Conservation (phyloP, 2,329 filamentous ascomycete species). For the Trichoderma oligosporum region DNA sequence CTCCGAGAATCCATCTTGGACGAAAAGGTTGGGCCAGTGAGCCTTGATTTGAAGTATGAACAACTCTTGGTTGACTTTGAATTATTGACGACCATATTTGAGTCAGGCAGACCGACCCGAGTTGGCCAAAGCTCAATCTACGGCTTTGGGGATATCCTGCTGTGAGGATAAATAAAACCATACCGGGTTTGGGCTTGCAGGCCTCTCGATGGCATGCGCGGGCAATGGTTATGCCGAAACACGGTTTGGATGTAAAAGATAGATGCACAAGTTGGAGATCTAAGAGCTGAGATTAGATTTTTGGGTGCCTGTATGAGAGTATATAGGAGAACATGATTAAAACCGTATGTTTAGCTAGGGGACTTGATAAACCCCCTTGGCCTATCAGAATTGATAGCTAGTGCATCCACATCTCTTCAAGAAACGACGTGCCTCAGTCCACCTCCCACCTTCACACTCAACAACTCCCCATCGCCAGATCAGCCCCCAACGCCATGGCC, state of each 20-base stretch:
- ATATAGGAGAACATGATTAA: slow-evolving; percentile 1
- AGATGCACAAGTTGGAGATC: slow-evolving; percentile 2
- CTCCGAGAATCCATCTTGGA: not conserved
- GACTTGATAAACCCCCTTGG: slow-evolving; percentile 26
- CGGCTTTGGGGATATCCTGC: not conserved
- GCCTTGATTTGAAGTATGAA: not conserved
- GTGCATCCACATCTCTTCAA: slow-evolving; percentile 34
- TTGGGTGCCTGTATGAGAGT: too few relatives aligned
- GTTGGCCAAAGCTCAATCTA: slow-evolving; percentile 12
- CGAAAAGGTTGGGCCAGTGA: not conserved
- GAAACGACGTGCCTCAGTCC: slow-evolving; percentile 30
- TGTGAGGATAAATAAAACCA: not conserved
- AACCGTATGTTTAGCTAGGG: slow-evolving; percentile 17
- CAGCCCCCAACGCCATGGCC: slow-evolving; percentile 45
- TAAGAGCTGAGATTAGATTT: not conserved
- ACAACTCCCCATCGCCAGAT: slow-evolving; percentile 21
- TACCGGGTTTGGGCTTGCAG: not conserved
- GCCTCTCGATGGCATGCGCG: slow-evolving; percentile 17
- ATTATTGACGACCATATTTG: not conserved
- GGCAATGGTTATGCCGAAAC: slow-evolving; percentile 17
- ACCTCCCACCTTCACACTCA: slow-evolving; percentile 27
- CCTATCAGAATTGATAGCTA: slow-evolving; percentile 33
- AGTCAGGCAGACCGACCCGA: not conserved
- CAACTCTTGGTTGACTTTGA: not conserved
- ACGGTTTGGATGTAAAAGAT: slow-evolving; percentile 6